These are phyloP conservation scores for Lactifluus subvellereus DNA, from an alignment of 768 basidiomycete genomes.

Conservation along the genomic window DNA sequence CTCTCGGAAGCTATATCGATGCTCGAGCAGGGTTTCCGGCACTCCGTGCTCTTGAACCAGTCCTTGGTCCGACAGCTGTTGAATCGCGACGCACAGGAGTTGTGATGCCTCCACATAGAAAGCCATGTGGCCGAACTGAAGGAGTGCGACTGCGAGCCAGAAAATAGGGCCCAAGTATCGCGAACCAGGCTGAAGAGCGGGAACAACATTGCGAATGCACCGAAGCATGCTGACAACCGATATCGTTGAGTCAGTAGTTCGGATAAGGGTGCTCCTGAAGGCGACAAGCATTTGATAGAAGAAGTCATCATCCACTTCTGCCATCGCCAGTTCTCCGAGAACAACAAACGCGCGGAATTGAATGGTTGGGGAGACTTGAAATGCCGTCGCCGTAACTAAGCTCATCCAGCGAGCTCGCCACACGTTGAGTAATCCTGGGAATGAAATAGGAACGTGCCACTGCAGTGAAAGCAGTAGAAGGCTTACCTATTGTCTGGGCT, in stretches of 20 bases:
- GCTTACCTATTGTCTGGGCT: slow-evolving; percentile 62
- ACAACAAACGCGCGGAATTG: slow-evolving; percentile 84
- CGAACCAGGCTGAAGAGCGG: slow-evolving; percentile 60
- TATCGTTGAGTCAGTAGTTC: slow-evolving; percentile 64
- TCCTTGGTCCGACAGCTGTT: slow-evolving; percentile 56
- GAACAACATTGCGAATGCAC: slow-evolving; percentile 73
- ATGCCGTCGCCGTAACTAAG: slow-evolving; percentile 79
- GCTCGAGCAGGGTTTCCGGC: slow-evolving; percentile 53
- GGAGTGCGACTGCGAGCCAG: slow-evolving; percentile 82
- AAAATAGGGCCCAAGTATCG: slow-evolving; percentile 72
- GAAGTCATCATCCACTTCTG: slow-evolving; percentile 88
- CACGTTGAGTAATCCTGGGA: slow-evolving; percentile 66
- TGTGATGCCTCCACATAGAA: slow-evolving; percentile 65
- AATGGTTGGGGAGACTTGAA: slow-evolving; percentile 83
- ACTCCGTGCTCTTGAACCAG: slow-evolving; percentile 52
- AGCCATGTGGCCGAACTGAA: slow-evolving; percentile 69
- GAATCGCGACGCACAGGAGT: slow-evolving; percentile 59
- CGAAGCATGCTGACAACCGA: slow-evolving; percentile 85
- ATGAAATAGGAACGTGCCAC: slow-evolving; percentile 18
- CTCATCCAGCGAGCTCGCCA: slow-evolving; percentile 96
- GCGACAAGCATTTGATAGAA: slow-evolving; percentile 91
- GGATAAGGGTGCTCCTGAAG: slow-evolving; percentile 62
- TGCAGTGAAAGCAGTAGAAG: neutral
- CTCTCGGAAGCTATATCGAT: slow-evolving; percentile 59
- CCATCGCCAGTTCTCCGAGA: slow-evolving; percentile 72